A percentile compares a stretch with the other conserved stretches of the same genome.
Conservation (phyloP, 352 stramenopile species). For the Globisporangium orthogonon region DNA sequence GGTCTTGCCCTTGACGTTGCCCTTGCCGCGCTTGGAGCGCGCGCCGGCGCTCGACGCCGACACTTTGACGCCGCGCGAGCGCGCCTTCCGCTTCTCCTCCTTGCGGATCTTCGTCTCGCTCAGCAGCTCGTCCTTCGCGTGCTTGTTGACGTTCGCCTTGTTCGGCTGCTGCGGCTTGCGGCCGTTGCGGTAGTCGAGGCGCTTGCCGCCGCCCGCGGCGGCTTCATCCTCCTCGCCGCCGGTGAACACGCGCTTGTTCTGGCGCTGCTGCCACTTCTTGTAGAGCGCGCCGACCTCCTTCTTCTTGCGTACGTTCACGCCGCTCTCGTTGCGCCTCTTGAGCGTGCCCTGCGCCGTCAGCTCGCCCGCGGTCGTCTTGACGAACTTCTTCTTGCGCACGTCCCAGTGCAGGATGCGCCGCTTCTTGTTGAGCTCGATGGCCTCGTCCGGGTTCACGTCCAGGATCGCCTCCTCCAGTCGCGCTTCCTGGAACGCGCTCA, state of each 20-base stretch:
- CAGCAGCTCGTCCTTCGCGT: constrained; percentile 74
- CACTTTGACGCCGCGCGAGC: constrained; percentile 72
- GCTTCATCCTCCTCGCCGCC: constrained; percentile 68
- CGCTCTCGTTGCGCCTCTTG: constrained; percentile 84
- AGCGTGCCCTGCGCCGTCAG: constrained; percentile 73
- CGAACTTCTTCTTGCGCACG: constrained; percentile 96
- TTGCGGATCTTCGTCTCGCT: constrained; percentile 79
- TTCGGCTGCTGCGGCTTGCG: constrained; percentile 52
- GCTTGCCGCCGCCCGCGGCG: constrained; percentile 28
- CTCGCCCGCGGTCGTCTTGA: constrained; percentile 91
- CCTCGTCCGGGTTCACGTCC: constrained; percentile 97
- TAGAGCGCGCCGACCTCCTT: constrained; percentile 89
- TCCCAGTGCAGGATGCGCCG: constrained; percentile 98
- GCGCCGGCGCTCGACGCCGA: constrained; percentile 17
- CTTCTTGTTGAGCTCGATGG: constrained; percentile 96
- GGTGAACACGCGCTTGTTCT: constrained; percentile 78
- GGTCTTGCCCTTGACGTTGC: constrained; percentile 56
- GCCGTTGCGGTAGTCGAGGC: constrained; percentile 72
- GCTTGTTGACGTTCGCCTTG: constrained; percentile 59
- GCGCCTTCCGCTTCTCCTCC: constrained; percentile 79
- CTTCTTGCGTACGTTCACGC: constrained; percentile 80
- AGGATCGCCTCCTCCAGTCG: constrained; percentile 95
- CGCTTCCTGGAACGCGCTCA: constrained; percentile 74
- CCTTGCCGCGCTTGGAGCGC: constrained; percentile 23
- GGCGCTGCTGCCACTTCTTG: constrained; percentile 91